phyloP scores from a whole-genome alignment of 2,329 filamentous ascomycete genomes.

The Alternaria sp. region DNA sequence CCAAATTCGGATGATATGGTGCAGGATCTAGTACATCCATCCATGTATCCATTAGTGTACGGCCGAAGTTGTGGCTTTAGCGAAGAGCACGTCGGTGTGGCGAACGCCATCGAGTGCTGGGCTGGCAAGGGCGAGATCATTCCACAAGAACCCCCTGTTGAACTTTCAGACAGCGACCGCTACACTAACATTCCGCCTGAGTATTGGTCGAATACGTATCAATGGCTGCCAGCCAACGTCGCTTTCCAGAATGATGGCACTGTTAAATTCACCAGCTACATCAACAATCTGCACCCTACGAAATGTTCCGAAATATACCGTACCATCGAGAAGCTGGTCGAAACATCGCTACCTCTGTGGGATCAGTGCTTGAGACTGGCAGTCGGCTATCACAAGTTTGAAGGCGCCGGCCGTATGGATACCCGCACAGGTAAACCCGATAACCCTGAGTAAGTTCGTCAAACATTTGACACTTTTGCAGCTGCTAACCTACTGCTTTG shows the following conservation, averaged over 20 bases:
- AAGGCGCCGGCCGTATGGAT: constrained; percentile 21
- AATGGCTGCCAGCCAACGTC: constrained; percentile 63
- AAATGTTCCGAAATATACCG: constrained; percentile 30
- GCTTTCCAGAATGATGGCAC: constrained; percentile 48
- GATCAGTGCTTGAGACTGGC: constrained; percentile 27
- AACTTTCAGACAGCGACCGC: not conserved
- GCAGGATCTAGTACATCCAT: constrained; percentile 71
- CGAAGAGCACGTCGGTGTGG: constrained; percentile 39
- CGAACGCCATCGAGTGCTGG: constrained; percentile 38
- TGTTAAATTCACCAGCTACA: constrained; percentile 59
- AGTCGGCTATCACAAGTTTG: not conserved
- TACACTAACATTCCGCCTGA: constrained; percentile 18
- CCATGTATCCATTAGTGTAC: constrained; percentile 68
- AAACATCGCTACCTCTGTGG: constrained; percentile 32
- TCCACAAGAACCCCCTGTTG: not conserved
- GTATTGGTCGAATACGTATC: constrained; percentile 40
- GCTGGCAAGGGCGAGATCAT: constrained; percentile 43
- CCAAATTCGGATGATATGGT: constrained; percentile 66
- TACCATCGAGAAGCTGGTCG: constrained; percentile 32
- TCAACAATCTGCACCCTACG: constrained; percentile 64
- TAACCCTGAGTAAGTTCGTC: constrained; percentile 5
- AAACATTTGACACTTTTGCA: not conserved
- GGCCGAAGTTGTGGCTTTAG: constrained; percentile 57
- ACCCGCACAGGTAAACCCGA: constrained; percentile 14
- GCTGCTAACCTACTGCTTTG: not conserved